Evolutionary conservation across 306 rosid genomes (phyloP).

Genomic region (Bauhinia variegata): DNA sequence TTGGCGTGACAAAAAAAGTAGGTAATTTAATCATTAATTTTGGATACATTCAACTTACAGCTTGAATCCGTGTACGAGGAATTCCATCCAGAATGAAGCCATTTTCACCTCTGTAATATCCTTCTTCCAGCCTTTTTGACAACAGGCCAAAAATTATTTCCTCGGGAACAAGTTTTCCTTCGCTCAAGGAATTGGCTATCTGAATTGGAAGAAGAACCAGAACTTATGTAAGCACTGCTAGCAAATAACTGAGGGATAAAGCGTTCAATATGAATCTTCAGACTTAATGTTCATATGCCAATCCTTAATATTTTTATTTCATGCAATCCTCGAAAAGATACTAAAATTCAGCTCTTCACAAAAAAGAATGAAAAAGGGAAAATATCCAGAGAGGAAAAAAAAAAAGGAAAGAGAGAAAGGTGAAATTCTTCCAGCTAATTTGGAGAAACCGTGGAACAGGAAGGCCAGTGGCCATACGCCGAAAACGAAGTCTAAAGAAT

Average conservation of each 20-base stretch:
- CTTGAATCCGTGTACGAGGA: conserved; percentile 89
- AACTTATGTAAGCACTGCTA: neutral
- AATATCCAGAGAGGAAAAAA: neutral
- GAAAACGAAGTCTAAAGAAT: neutral
- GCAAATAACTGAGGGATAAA: neutral
- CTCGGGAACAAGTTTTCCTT: conserved; percentile 75
- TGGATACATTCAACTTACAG: conserved; percentile 57
- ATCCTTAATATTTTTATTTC: neutral
- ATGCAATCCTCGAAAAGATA: neutral
- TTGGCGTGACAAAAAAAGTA: neutral
- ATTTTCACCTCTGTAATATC: conserved; percentile 77
- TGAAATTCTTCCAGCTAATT: neutral
- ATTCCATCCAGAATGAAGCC: conserved; percentile 96
- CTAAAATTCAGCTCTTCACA: neutral
- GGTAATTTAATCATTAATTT: neutral
- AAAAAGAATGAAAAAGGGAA: neutral
- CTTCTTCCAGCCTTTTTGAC: conserved; percentile 80
- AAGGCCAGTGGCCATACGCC: neutral
- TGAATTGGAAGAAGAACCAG: conserved; percentile 38
- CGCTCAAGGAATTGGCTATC: conserved; percentile 80
- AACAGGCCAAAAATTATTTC: conserved; percentile 72
- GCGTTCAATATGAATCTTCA: neutral
- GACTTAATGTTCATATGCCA: neutral
- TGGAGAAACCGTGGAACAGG: conserved; percentile 9
- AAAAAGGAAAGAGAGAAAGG: neutral